Evolutionary conservation across 805 yeast genomes (phyloP).

Genomic region (Ogataea nitratoaversa): DNA sequence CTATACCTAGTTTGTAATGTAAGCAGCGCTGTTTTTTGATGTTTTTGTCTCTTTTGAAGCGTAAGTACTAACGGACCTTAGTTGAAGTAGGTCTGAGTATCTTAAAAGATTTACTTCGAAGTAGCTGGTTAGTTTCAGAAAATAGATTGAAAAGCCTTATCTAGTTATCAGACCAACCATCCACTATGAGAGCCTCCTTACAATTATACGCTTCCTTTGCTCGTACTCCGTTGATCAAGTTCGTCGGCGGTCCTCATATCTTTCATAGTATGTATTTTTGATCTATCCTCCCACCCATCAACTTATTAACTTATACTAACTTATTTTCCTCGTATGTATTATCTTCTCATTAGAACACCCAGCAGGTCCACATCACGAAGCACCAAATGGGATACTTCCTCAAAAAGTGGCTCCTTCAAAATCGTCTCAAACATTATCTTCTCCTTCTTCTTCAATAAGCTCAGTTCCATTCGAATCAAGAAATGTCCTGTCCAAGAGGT

Average conservation of each 20-base stretch:
- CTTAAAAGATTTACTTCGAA: too few relatives aligned
- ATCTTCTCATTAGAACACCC: conserved; percentile 17
- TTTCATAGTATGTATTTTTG: conserved; percentile 38
- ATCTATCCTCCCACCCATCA: neutral
- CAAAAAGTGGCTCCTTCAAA: conserved; percentile 1
- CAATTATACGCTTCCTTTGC: conserved; percentile 37
- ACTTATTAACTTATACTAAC: neutral
- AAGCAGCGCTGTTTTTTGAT: too few relatives aligned
- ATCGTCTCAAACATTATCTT: conserved; percentile 4
- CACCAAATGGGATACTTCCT: conserved; percentile 33
- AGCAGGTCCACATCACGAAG: conserved; percentile 33
- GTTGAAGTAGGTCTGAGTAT: too few relatives aligned
- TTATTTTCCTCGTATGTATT: neutral
- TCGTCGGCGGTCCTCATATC: conserved; percentile 77
- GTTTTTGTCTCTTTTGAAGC: too few relatives aligned
- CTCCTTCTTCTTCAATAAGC: conserved; percentile 8
- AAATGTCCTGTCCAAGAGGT: conserved; percentile 66
- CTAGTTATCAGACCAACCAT: too few relatives aligned
- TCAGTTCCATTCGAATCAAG: conserved; percentile 45
- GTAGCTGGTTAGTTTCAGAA: too few relatives aligned
- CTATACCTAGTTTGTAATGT: too few relatives aligned
- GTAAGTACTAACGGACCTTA: too few relatives aligned
- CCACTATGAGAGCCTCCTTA: conserved; percentile 33
- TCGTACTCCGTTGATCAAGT: conserved; percentile 65
- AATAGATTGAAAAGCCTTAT: too few relatives aligned